Evolutionary conservation across 202 grass and related monocot species (phyloP), one percentile per base, ranked within the genome.

Genomic region (Saccharum hybrid): DNA sequence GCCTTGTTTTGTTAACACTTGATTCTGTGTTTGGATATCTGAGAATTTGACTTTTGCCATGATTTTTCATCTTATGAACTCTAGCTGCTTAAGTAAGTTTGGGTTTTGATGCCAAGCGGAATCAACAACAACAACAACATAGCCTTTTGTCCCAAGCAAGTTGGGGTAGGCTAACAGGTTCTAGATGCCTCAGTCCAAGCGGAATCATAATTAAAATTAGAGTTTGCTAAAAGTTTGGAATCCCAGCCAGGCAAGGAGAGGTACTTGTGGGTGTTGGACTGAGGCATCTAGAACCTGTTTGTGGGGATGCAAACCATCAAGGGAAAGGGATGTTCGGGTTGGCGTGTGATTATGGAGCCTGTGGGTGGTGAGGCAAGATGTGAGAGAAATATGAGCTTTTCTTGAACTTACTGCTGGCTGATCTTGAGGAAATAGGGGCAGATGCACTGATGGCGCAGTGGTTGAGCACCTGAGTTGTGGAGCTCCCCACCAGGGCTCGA

Each of bases 1-100:
- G 46, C 19, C 46, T 83, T 73, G 39, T 61, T 86, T 61, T 63
- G 15, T 36, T 68, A 40, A 26, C 39, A 74, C 8, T 88, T 66
- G 63, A 73, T 2, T 75, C 49, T 65, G 64, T 69, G 28, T 42
- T 42, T 21, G 63, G 21, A 71, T 84, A 40, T 81, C 42, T 37
- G 19, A 51, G 15, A 71, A 71, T 31, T n/a, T 81, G 9, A 61
- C 9, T 61, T 45, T 11, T 41, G 36, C 11, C 10, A 21, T 59
- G 4, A 16, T 59, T 40, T 71, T 36, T 1, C 16, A 31, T 70
- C 4, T 10, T 7, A 41, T 70, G 49, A 19, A 30, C 21, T 81
- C 34, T 70, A 56, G 7, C 46, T 39, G 23, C 46, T 15, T 68
- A 43, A 8, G 15, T 26, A 83, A 68, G 26, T 56, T 52, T 11